Conservation (phyloP, 129 eudicot species). For the Flaveria robusta region DNA sequence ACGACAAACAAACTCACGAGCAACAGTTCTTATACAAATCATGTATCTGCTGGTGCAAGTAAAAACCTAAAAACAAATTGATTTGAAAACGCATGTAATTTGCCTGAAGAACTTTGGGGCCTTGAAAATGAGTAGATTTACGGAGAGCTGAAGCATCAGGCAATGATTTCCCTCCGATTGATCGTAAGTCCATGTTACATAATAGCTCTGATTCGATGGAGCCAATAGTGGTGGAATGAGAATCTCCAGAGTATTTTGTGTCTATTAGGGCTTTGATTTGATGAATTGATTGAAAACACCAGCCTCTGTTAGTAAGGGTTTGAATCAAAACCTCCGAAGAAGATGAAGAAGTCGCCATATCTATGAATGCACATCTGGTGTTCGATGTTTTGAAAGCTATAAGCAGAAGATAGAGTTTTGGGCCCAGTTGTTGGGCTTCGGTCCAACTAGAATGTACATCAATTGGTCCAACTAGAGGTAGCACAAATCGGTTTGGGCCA, state of each 20-base stretch:
- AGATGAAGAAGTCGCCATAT: constrained; percentile 47
- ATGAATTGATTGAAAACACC: constrained; percentile 58
- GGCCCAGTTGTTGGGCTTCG: constrained; percentile 9
- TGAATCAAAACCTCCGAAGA: constrained; percentile 37
- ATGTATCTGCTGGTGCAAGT: background rate
- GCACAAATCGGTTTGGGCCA: too few species aligned
- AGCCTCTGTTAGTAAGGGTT: constrained; percentile 57
- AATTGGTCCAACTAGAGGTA: background rate
- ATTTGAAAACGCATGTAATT: background rate
- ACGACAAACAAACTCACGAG: background rate
- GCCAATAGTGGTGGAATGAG: constrained; percentile 28
- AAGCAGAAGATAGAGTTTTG: background rate
- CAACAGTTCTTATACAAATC: background rate
- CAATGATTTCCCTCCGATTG: constrained; percentile 71
- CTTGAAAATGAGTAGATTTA: constrained; percentile 54
- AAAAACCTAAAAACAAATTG: background rate
- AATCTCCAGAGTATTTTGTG: constrained; percentile 36
- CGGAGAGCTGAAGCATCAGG: constrained; percentile 65
- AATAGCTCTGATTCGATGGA: constrained; percentile 65
- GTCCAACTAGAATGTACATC: background rate
- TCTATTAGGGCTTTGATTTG: constrained; percentile 49
- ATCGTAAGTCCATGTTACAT: constrained; percentile 60
- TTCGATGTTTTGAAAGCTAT: constrained; percentile 20
- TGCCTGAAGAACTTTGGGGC: constrained; percentile 87
- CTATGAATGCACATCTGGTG: constrained; percentile 31